Evolutionary conservation across 2,329 filamentous ascomycete species (phyloP), one percentile per base, ranked within the genome.

Genomic region (Exophiala sp.): DNA sequence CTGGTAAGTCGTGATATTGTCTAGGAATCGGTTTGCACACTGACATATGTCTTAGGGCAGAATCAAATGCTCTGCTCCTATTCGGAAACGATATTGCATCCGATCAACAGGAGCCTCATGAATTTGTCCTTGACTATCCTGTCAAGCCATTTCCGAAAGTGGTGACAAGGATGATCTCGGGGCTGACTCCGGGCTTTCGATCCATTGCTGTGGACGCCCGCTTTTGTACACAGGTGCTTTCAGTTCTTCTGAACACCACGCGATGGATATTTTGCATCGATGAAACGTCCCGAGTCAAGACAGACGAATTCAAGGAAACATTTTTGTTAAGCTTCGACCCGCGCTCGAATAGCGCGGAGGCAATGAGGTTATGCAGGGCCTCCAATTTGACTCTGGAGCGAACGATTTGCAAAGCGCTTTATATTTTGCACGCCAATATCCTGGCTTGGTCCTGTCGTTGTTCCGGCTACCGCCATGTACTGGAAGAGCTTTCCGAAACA

Each of bases 381-480:
- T 46, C 49, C n/a, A 11, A 41, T 12, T 20, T 38, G 5, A 46
- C n/a, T 5, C 33, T 56, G 29, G 53, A 59, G 33, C 46, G 32
- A 18, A 24, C 50, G 32, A 44, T 56, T 12, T 56, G 53, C 43
- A 59, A 56, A 36, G 53, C 47, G 10, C 48, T 59, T 21, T 56
- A 51, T 21, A 41, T 59, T n/a, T 59, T 48, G 20, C 39, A 59
- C 39, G 57, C 57, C 18, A 54, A 59, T 24, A 36, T 59, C 6
- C 16, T 59, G 42, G 44, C 48, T 20, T 59, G 57, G 53, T 50
- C 53, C 10, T 56, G 53, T 47, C 52, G 53, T n/a, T 59, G 57
- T 38, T 55, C 57, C 3, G 57, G 53, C 11, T 56, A 56, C 14
- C 53, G 43, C 18, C 45, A 43, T 7, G 34, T 53, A 24, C 46